Percentiles rank a stretch among this genome's conserved stretches.
Conservation (phyloP, 495 filamentous ascomycete species). For the Chaetomium cochliodes region DNA sequence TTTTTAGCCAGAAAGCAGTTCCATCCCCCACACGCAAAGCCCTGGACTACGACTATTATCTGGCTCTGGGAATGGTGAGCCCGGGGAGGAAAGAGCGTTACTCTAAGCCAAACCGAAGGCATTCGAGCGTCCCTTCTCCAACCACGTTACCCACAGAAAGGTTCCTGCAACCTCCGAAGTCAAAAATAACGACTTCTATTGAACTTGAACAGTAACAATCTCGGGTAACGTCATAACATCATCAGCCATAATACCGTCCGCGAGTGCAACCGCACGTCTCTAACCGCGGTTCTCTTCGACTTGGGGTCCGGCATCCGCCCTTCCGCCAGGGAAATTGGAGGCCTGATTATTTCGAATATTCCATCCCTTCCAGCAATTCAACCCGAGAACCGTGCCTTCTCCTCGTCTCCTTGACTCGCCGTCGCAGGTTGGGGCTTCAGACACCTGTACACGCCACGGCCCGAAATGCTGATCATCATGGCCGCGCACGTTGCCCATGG, state of each 20-base stretch:
- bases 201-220: neutral
- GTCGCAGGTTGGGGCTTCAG: conserved; percentile 2
- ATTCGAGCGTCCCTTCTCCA: too few relatives aligned
- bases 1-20: too few relatives aligned
- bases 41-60: too few relatives aligned
- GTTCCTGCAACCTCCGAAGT: neutral
- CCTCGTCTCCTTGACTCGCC: conserved; percentile 11
- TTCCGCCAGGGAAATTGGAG: neutral
- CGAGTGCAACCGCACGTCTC: neutral
- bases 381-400: conserved; percentile 23
- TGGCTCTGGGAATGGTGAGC: too few relatives aligned
- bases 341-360: neutral
- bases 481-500: conserved; percentile 45
- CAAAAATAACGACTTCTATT: neutral
- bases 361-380: conserved; percentile 5
- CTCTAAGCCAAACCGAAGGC: too few relatives aligned
- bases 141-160: too few relatives aligned
- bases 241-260: neutral
- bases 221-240: neutral
- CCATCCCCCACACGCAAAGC: too few relatives aligned
- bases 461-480: conserved; percentile 41
- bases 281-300: neutral
- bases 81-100: too few relatives aligned
- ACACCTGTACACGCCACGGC: conserved; percentile 23
- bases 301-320: neutral